phyloP scores from a whole-genome alignment of 2,329 filamentous ascomycete species.

The Didymella keratinophila region DNA sequence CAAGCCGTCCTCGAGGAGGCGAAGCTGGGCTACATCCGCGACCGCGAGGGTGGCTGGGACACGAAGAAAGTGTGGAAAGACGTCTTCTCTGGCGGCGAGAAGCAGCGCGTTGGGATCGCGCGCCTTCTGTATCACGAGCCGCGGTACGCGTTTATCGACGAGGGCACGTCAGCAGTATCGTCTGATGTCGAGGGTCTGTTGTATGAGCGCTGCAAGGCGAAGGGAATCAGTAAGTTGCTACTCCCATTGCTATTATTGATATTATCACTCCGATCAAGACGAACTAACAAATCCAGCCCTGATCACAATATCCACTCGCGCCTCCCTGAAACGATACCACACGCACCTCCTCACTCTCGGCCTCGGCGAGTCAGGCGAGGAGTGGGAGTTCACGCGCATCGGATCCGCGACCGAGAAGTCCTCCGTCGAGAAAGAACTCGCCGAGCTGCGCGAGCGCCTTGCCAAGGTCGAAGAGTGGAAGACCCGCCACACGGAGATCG shows the following conservation, averaged over 20 bases:
- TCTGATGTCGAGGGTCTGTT: conserved; percentile 92
- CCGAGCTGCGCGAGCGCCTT: conserved; percentile 81
- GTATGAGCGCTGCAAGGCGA: conserved; percentile 92
- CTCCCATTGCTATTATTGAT: no score
- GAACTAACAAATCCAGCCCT: conserved; percentile 63
- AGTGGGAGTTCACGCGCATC: conserved; percentile 93
- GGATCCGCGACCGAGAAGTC: conserved; percentile 93
- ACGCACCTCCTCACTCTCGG: conserved; percentile 88
- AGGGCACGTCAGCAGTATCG: conserved; percentile 92
- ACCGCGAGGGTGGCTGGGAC: conserved; percentile 95
- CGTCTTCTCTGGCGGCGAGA: conserved; percentile 95
- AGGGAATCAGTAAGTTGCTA: conserved; percentile 82
- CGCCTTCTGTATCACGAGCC: conserved; percentile 94
- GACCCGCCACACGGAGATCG: conserved; percentile 78
- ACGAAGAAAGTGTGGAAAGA: conserved; percentile 99
- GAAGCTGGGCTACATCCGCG: conserved; percentile 84
- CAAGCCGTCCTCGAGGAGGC: conserved; percentile 82
- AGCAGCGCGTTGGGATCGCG: conserved; percentile 93
- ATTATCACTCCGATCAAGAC: no score
- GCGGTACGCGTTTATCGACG: conserved; percentile 91
- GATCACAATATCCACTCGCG: conserved; percentile 94
- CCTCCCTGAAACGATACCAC: conserved; percentile 94
- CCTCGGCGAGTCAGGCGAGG: conserved; percentile 78
- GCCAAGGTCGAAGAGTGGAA: conserved; percentile 87
- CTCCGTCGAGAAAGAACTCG: conserved; percentile 88